Evolutionary conservation across 176 grass and related monocot genomes (phyloP).

Genomic region (Ensete ventricosum): DNA sequence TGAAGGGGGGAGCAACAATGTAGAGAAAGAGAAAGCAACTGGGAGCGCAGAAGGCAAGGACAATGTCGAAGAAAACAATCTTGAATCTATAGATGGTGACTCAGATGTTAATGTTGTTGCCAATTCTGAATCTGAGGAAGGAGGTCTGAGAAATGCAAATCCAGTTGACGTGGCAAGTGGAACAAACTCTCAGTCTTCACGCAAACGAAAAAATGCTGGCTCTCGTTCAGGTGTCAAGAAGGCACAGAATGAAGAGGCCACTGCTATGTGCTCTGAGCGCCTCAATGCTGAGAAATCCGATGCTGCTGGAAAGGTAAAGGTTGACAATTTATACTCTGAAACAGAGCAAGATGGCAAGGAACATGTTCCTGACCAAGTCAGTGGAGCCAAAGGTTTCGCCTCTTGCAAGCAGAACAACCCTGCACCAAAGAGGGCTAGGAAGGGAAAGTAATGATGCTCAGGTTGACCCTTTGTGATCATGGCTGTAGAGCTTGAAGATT

Average conservation of each 20-base stretch:
- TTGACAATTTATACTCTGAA: no score
- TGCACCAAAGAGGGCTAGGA: no score
- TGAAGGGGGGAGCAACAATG: neutral
- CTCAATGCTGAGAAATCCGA: no score
- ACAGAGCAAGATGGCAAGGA: no score
- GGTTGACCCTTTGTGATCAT: no score
- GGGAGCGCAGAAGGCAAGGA: slow-evolving; percentile 8
- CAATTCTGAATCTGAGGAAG: neutral
- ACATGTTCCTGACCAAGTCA: no score
- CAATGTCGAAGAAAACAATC: slow-evolving; percentile 6
- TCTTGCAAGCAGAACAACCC: no score
- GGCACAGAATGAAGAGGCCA: neutral
- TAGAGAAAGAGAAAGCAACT: neutral
- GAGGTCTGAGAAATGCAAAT: neutral
- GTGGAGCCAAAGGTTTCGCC: no score
- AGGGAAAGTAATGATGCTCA: no score
- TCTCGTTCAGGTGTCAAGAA: neutral
- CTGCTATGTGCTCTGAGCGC: no score
- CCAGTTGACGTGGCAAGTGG: neutral
- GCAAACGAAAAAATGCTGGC: neutral
- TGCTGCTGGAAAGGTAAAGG: no score
- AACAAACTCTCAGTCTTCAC: neutral
- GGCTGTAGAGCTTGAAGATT: no score
- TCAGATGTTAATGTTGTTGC: slow-evolving; percentile 19
- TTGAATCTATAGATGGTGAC: slow-evolving; percentile 1